A percentile compares a stretch with the other conserved stretches of the same genome.
Evolutionary conservation across 345 rosid genomes (phyloP).

Genomic region (Ceriops tagal): DNA sequence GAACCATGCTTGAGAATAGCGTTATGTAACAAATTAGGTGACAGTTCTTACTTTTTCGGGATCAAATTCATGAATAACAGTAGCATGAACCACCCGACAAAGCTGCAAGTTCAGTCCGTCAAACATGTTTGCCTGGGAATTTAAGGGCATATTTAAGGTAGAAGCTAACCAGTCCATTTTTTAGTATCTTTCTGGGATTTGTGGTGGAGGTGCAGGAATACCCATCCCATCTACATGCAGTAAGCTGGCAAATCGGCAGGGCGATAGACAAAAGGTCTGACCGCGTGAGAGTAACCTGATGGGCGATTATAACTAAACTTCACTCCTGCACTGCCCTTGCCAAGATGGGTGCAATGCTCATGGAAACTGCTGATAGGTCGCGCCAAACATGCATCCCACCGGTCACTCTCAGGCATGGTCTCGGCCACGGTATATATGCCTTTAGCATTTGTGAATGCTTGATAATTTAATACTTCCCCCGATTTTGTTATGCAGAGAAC

Average conservation of each 20-base stretch:
- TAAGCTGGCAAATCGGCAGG: constrained; percentile 55
- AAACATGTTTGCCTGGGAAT: too few relatives aligned
- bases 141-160: too few relatives aligned
- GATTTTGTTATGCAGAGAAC: constrained; percentile 93
- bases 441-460: constrained; percentile 80
- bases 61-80: too few relatives aligned
- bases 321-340: constrained; percentile 53
- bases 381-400: constrained; percentile 92
- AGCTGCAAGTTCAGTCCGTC: too few relatives aligned
- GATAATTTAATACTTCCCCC: constrained; percentile 89
- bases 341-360: constrained; percentile 66
- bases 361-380: constrained; percentile 88
- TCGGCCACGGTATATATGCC: constrained; percentile 85
- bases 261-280: constrained; percentile 69
- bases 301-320: constrained; percentile 77
- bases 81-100: too few relatives aligned
- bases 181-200: too few relatives aligned
- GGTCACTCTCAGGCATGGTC: constrained; percentile 94
- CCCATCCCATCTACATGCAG: constrained; percentile 38
- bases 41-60: too few relatives aligned
- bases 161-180: too few relatives aligned
- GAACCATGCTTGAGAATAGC: too few relatives aligned
- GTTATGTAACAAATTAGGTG: too few relatives aligned
- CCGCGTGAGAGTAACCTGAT: constrained; percentile 71
- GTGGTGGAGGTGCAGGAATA: too few relatives aligned